phyloP scores from a whole-genome alignment of 2,329 filamentous ascomycete species.

The Beauveria rudraprayagi region DNA sequence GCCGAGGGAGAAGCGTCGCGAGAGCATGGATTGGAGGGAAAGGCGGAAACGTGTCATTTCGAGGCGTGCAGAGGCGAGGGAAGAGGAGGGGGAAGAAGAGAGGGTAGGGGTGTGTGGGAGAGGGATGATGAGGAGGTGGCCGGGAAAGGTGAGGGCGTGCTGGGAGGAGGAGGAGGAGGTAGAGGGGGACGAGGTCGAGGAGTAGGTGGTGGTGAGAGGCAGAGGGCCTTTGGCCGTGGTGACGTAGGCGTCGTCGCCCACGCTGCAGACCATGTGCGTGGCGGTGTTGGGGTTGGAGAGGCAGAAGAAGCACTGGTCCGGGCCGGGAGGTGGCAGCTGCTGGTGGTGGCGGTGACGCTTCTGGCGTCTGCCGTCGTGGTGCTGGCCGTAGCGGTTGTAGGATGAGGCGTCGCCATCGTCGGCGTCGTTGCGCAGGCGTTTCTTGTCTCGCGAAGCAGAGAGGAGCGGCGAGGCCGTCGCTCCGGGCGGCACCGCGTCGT shows the following conservation, averaged over 20 bases:
- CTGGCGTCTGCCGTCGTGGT: conserved; percentile 34
- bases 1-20: conserved; percentile 54
- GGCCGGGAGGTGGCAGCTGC: conserved; percentile 53
- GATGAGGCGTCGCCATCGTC: conserved; percentile 15
- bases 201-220: conserved; percentile 65
- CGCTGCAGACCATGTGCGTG: conserved; percentile 81
- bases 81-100: conserved; percentile 58
- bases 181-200: conserved; percentile 35
- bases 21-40: conserved; percentile 72
- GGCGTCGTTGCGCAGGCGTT: conserved; percentile 44
- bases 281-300: conserved; percentile 78
- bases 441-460: conserved; percentile 40
- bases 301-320: conserved; percentile 89
- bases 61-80: conserved; percentile 50
- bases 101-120: conserved; percentile 74
- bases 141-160: conserved; percentile 63
- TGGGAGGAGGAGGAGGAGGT: conserved; percentile 54
- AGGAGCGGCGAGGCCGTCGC: conserved; percentile 75
- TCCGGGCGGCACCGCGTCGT: conserved; percentile 58
- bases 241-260: conserved; percentile 80
- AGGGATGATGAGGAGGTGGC: conserved; percentile 87
- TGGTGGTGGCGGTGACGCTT: conserved; percentile 39
- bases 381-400: conserved; percentile 47
- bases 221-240: conserved; percentile 90
- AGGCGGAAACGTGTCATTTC: conserved; percentile 82